These are phyloP conservation scores for Amaranthus palmeri DNA, from an alignment of 148 eudicot genomes.

Conservation along the genomic window DNA sequence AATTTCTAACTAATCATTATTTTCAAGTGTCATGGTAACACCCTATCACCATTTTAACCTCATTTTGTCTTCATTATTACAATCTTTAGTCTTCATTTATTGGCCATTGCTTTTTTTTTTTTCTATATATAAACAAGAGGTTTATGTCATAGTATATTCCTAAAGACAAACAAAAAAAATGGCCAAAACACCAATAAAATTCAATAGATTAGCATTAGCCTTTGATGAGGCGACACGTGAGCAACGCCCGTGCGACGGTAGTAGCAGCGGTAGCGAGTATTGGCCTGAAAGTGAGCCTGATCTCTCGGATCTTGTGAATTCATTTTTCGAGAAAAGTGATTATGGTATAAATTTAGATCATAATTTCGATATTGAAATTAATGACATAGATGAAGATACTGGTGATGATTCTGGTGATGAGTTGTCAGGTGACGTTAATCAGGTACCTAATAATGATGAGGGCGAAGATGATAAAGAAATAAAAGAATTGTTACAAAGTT, in stretches of 20 bases:
- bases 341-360: slow-evolving; percentile 1
- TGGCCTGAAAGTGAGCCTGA: slow-evolving; percentile 38
- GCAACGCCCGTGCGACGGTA: slow-evolving; percentile 35
- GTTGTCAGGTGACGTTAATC: not conserved
- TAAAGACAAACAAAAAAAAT: slow-evolving; percentile 10
- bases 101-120: not conserved
- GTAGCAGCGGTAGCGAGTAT: slow-evolving; percentile 73
- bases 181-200: slow-evolving; percentile 37
- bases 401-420: not conserved
- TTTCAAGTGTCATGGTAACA: slow-evolving; percentile 17
- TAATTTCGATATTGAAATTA: slow-evolving; percentile 6
- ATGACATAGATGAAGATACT: not conserved
- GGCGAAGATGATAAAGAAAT: slow-evolving; percentile 17
- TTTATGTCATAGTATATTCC: slow-evolving; percentile 1
- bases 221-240: slow-evolving; percentile 44
- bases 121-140: slow-evolving; percentile 16
- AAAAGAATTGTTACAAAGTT: slow-evolving; percentile 31
- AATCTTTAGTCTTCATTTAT: not conserved
- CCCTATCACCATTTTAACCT: slow-evolving; percentile 29
- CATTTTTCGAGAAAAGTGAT: slow-evolving; percentile 49
- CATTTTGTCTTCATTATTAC: slow-evolving; percentile 22
- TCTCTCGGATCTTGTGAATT: slow-evolving; percentile 65
- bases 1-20: not conserved
- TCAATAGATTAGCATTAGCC: slow-evolving; percentile 58
- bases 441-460: slow-evolving; percentile 11